These are phyloP conservation scores for Alternaria sp. DNA, from an alignment of 2,329 filamentous ascomycete genomes.

Conservation along the genomic window DNA sequence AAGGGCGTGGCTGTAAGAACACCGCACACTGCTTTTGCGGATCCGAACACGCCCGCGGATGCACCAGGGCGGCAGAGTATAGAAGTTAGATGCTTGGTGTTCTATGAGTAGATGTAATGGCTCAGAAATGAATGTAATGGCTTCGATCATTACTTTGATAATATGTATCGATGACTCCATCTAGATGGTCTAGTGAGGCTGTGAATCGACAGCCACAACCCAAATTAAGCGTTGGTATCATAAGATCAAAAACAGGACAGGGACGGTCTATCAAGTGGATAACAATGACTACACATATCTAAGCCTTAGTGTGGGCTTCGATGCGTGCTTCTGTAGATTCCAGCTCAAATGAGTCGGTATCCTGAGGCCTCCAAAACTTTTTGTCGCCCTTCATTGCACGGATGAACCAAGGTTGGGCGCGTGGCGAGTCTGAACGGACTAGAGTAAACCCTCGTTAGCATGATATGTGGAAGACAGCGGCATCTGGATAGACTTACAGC, in stretches of 20 bases:
- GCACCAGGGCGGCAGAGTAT: conserved; percentile 67
- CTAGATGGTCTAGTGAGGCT: background rate
- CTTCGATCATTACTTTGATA: background rate
- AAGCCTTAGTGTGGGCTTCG: conserved; percentile 13
- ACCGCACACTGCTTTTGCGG: conserved; percentile 72
- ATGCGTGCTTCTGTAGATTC: conserved; percentile 21
- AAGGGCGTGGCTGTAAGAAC: conserved; percentile 54
- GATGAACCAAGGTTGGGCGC: conserved; percentile 38
- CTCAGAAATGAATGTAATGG: too few species aligned
- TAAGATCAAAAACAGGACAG: background rate
- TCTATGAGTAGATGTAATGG: conserved; percentile 59
- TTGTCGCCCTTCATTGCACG: conserved; percentile 34
- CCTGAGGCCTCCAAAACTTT: conserved; percentile 32
- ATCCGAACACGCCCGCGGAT: conserved; percentile 62
- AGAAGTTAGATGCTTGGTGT: conserved; percentile 70
- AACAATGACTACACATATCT: too few species aligned
- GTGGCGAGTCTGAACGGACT: conserved; percentile 34
- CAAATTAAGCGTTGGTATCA: background rate
- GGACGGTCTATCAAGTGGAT: background rate
- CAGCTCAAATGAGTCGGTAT: conserved; percentile 34
- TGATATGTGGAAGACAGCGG: background rate
- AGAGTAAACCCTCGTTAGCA: conserved; percentile 8
- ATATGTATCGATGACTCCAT: background rate
- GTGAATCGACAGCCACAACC: background rate
- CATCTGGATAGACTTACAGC: conserved; percentile 27